These are phyloP conservation scores for Rubia yunnanensis DNA, from an alignment of 257 asterid species.

Conservation along the genomic window DNA sequence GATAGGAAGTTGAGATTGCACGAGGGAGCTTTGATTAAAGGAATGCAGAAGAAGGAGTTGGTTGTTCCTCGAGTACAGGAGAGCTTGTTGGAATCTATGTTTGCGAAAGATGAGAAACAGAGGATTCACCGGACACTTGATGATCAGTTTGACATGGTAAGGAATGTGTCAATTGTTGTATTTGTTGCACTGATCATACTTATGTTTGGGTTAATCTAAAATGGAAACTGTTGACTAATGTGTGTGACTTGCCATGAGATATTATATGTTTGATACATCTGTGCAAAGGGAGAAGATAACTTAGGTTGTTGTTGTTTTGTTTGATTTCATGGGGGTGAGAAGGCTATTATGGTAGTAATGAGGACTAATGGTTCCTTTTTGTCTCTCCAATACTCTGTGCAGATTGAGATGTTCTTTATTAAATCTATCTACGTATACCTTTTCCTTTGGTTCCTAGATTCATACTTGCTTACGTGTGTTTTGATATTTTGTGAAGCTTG, in stretches of 20 bases:
- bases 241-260: background rate
- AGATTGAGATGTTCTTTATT: background rate
- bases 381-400: background rate
- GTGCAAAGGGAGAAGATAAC: background rate
- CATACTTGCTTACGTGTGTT: constrained; percentile 9
- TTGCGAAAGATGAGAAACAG: constrained; percentile 24
- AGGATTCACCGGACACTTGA: constrained; percentile 70
- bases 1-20: constrained; percentile 20
- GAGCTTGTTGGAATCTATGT: constrained; percentile 5
- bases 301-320: background rate
- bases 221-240: background rate
- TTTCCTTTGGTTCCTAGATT: background rate
- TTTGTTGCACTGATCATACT: background rate
- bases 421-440: background rate
- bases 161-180: background rate
- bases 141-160: constrained; percentile 83
- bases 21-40: constrained; percentile 14
- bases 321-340: background rate
- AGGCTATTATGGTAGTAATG: background rate
- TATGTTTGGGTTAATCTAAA: background rate
- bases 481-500: constrained; percentile 50
- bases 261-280: background rate
- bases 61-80: constrained; percentile 14
- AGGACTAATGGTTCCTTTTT: background rate
- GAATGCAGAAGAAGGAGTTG: constrained; percentile 13